These are phyloP conservation scores for Epichloe aotearoae DNA, from an alignment of 2,329 filamentous ascomycete genomes.

Conservation along the genomic window DNA sequence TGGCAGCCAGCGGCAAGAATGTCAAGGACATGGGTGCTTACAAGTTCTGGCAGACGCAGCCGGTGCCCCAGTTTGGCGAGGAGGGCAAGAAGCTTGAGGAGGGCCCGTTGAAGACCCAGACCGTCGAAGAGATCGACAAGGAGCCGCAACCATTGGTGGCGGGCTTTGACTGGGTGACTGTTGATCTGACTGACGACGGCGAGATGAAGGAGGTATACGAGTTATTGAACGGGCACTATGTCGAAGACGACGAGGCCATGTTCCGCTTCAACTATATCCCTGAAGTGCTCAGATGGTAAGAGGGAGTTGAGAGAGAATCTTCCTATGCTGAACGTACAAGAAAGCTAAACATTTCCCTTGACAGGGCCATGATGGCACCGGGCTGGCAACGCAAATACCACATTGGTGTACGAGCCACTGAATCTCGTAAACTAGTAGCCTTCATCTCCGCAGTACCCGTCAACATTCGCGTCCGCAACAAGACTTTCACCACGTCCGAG, in stretches of 20 bases:
- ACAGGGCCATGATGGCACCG: constrained; percentile 81
- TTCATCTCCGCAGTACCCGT: constrained; percentile 93
- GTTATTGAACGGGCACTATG: constrained; percentile 83
- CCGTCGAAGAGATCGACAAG: constrained; percentile 65
- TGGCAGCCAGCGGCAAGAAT: constrained; percentile 72
- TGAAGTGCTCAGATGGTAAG: constrained; percentile 77
- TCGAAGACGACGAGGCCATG: constrained; percentile 93
- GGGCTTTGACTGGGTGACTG: constrained; percentile 87
- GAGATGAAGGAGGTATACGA: constrained; percentile 87
- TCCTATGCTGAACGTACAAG: no score
- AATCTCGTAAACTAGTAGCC: constrained; percentile 78
- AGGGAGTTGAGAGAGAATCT: no score
- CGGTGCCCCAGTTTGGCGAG: constrained; percentile 72
- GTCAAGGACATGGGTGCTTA: constrained; percentile 93
- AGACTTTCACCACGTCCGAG: constrained; percentile 66
- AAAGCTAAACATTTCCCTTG: neutral
- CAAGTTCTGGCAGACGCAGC: constrained; percentile 98
- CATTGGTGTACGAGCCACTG: constrained; percentile 74
- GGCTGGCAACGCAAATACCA: constrained; percentile 94
- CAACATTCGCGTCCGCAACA: constrained; percentile 64
- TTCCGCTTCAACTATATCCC: constrained; percentile 95
- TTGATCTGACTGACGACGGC: constrained; percentile 67
- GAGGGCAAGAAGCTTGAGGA: constrained; percentile 47
- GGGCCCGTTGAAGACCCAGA: constrained; percentile 72
- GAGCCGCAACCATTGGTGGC: constrained; percentile 61